These are phyloP conservation scores for Hamamelis virginiana DNA, from an alignment of 164 flowering plant genomes.

Conservation along the genomic window DNA sequence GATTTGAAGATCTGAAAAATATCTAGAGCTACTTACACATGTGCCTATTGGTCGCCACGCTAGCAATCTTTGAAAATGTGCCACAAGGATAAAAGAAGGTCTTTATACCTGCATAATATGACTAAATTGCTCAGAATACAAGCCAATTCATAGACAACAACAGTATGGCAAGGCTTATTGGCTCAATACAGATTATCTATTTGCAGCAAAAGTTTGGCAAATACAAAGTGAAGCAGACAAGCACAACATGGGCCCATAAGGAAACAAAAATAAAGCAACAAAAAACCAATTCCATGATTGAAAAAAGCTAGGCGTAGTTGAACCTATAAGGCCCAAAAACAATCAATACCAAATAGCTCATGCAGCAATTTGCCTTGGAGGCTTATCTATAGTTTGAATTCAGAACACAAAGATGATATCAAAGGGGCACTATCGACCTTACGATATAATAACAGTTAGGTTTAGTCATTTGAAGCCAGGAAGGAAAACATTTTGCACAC, in stretches of 20 bases:
- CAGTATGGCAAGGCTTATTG: not conserved
- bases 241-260: not conserved
- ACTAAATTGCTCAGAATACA: constrained; percentile 1
- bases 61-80: constrained; percentile 79
- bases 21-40: constrained; percentile 57
- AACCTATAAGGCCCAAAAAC: too few species aligned
- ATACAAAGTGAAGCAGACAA: not conserved
- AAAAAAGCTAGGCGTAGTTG: too few species aligned
- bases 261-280: not conserved
- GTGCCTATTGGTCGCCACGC: constrained; percentile 69
- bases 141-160: not conserved
- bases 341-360: too few species aligned
- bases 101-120: constrained; percentile 61
- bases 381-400: too few species aligned
- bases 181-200: not conserved
- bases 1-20: not conserved
- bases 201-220: not conserved
- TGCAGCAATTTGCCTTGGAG: too few species aligned
- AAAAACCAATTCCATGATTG: too few species aligned
- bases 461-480: too few species aligned
- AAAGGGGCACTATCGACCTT: too few species aligned
- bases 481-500: too few species aligned
- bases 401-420: too few species aligned
- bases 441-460: too few species aligned
- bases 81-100: constrained; percentile 89